Base-by-base conservation (phyloP, 2,329 filamentous ascomycete species). In the Cercospora sp. region DNA sequence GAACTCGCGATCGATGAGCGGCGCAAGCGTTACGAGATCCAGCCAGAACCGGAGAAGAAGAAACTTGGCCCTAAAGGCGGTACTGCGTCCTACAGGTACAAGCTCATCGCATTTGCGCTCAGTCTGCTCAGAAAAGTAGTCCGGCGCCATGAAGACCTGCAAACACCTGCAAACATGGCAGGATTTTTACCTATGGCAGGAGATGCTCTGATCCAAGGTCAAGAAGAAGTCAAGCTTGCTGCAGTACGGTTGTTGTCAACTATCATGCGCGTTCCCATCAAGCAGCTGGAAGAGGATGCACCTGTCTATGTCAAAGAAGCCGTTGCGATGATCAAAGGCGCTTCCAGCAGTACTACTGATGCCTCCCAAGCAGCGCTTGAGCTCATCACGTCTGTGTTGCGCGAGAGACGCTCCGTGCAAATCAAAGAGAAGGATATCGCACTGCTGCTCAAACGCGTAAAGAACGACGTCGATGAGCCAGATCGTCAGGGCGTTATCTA, bases 401-500 rank as follows among this genome's bases (percentile, higher is more conserved):
- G 93, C 57, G 94, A 98, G 76, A 87, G 92, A 60, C 87, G 88
- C 68, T 89, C 90, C 72, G 88, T 95, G 5, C 82, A 86, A 18
- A 84, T 98, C 75, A 93, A 91, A 78, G 91, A 97, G 72, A 88
- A 88, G 3, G 91, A 94, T 53, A 83, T 98, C 20, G 93, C 95
- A 55, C 90, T 93, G 78, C 82, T 99, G 2, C 87, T 98, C 3
- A 88, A 89, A 69, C 91, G 92, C 67, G 83, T 98, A 62, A 91
- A 93, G 73, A 89, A 93, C 30, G 94, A 98, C 75, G 86, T 99
- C 59, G 96, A 96, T 31, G 93, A 98, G 77, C 93, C 94, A 3
- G 90, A 97, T 72, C 90, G 94, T 69, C 92, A 97, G 70, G 94
- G 96, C 73, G 88, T 97, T 51, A 95, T 93, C 0, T 99, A 99